Percentiles rank a stretch among this genome's conserved stretches.
phyloP scores from a whole-genome alignment of 768 basidiomycete genomes.

The Tricholoma saponaceum region DNA sequence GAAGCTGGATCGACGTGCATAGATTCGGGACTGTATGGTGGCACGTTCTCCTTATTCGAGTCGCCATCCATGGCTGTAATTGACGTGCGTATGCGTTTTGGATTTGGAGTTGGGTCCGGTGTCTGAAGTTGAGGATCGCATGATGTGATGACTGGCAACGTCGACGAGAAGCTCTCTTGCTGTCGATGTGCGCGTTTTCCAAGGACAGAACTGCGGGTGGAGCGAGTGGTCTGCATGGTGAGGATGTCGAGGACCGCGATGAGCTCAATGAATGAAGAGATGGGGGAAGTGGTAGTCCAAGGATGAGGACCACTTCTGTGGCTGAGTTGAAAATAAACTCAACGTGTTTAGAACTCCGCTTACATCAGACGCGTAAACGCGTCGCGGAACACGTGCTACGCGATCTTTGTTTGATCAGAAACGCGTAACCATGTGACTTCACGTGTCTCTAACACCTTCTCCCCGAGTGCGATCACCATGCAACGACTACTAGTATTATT shows the following conservation, averaged over 20 bases:
- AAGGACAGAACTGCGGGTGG: slow-evolving; percentile 44
- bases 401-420: not conserved
- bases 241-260: slow-evolving; percentile 8
- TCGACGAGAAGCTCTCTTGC: slow-evolving; percentile 22
- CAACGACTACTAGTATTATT: too few species aligned
- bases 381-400: slow-evolving; percentile 29
- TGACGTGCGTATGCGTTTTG: slow-evolving; percentile 59
- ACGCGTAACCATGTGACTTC: slow-evolving; percentile 3
- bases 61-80: slow-evolving; percentile 44
- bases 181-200: slow-evolving; percentile 47
- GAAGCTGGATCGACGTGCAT: slow-evolving; percentile 32
- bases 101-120: slow-evolving; percentile 59
- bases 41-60: slow-evolving; percentile 75
- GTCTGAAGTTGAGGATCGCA: slow-evolving; percentile 46
- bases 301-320: slow-evolving; percentile 17
- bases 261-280: slow-evolving; percentile 13
- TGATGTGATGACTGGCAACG: slow-evolving; percentile 22
- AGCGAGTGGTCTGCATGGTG: slow-evolving; percentile 39
- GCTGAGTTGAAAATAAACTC: slow-evolving; percentile 20
- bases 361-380: slow-evolving; percentile 35
- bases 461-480: too few species aligned
- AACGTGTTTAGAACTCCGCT: slow-evolving; percentile 33
- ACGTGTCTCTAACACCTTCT: not conserved
- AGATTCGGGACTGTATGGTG: slow-evolving; percentile 46
- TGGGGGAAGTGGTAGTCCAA: slow-evolving; percentile 15